Evolutionary conservation across 371 early-diverging fungal species (phyloP).

Genomic region (Circinella minor): DNA sequence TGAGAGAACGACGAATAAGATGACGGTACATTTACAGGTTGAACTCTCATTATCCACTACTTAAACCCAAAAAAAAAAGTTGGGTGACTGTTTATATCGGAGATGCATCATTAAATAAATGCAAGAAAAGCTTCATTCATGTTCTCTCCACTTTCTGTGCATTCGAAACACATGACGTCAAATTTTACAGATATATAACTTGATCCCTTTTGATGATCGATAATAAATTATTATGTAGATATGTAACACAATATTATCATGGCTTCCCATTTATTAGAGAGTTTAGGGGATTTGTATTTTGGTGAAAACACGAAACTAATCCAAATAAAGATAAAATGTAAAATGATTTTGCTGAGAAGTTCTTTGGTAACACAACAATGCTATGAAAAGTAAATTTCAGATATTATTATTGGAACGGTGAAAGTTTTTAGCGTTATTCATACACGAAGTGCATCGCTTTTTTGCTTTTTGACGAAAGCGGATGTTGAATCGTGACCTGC

Average conservation of each 20-base stretch:
- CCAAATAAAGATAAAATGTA: too few relatives aligned
- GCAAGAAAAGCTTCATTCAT: background rate
- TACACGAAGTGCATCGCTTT: too few relatives aligned
- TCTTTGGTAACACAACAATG: too few relatives aligned
- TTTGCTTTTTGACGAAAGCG: too few relatives aligned
- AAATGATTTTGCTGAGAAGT: too few relatives aligned
- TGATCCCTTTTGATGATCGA: slow-evolving; percentile 6
- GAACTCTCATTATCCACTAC: background rate
- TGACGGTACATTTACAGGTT: background rate
- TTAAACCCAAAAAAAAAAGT: background rate
- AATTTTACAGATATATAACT: background rate
- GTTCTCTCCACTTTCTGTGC: background rate
- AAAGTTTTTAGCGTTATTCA: too few relatives aligned
- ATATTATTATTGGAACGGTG: too few relatives aligned
- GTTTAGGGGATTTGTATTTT: too few relatives aligned
- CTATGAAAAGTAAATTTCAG: too few relatives aligned
- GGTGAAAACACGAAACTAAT: too few relatives aligned
- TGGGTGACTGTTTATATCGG: slow-evolving; percentile 2
- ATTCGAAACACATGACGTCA: slow-evolving; percentile 4
- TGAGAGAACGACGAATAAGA: slow-evolving; percentile 11
- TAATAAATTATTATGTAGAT: background rate
- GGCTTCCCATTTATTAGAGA: too few relatives aligned
- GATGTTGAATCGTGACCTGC: too few relatives aligned
- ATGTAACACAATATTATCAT: background rate
- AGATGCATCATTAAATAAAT: background rate